Evolutionary conservation across 2,329 filamentous ascomycete species (phyloP), one percentile per base, ranked within the genome.

Genomic region (Malbranchea cinnamomea): DNA sequence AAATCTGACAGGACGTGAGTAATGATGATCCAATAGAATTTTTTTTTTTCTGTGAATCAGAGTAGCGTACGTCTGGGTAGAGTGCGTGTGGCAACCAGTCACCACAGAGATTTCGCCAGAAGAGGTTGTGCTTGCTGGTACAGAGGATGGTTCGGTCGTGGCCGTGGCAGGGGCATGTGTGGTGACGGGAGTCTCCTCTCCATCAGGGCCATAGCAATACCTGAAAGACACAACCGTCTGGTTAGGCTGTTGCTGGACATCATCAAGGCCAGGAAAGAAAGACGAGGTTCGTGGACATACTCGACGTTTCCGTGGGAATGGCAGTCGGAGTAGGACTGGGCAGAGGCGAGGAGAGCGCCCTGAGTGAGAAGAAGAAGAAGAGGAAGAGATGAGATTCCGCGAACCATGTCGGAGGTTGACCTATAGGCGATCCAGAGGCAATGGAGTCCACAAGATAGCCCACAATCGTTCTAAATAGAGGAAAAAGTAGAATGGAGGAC

Each of bases 81-180:
- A 58, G 38, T 69, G 64, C n/a, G 47, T 45, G 42, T 68, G 65
- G 34, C 69, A 73, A 2, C 50, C 58, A 2, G 67, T 68, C 2
- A 71, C 50, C 1, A 63, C 63, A 1, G 65, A 62, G 6, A 53
- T 48, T 17, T 53, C 46, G 2, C 47, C 48, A 2, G 47, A 41
- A 9, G 36, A 27, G 5, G 53, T 50, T 4, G 49, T 37, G 2
- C 40, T 48, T 12, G 49, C 46, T 3, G 42, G 37, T 28, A 44
- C 36, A 22, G 41, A 36, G 9, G 39, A 29, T 9, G 43, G 34
- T 4, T 36, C 24, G 4, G 38, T 34, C 5, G 40, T 43, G 10
- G 36, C 30, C 21, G 38, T 35, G 9, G 33, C 13, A 15, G 40
- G 34, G 28, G 39, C 28, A 37, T 45, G 35, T 21, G 44, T 44